Conservation (phyloP, 140 eudicot species). For the Ambrosia hybrid region DNA sequence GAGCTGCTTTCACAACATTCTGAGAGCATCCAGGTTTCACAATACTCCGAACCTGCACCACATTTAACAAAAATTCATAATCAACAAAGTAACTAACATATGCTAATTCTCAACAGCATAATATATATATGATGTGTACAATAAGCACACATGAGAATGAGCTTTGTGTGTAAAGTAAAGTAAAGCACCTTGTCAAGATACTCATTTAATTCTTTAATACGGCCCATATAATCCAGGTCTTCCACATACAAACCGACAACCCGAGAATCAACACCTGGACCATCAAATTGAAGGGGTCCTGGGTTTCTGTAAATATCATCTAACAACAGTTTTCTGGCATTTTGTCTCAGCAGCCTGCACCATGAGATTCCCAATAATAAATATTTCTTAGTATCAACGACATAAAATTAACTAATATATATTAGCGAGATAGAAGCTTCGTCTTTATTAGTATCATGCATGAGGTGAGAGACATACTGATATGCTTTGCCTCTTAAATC, state of each 20-base stretch:
- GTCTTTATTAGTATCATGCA: background rate
- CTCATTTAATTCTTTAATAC: conserved; percentile 66
- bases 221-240: conserved; percentile 95
- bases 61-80: background rate
- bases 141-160: background rate
- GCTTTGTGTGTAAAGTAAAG: background rate
- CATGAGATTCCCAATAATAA: background rate
- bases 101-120: background rate
- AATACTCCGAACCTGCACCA: conserved; percentile 61
- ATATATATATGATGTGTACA: background rate
- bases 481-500: conserved; percentile 86
- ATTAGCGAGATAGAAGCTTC: background rate
- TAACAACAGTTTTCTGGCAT: conserved; percentile 63
- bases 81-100: background rate
- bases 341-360: conserved; percentile 70
- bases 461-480: conserved; percentile 47
- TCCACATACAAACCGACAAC: conserved; percentile 67
- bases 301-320: conserved; percentile 90
- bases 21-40: conserved; percentile 94
- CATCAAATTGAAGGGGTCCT: conserved; percentile 93
- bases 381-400: too few species aligned
- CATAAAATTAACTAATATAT: too few species aligned
- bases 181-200: conserved; percentile 73
- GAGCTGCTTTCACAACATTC: conserved; percentile 73
- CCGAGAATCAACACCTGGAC: conserved; percentile 89